Conservation (phyloP, 768 basidiomycete species). For the Thelephora aurantiotincta region DNA sequence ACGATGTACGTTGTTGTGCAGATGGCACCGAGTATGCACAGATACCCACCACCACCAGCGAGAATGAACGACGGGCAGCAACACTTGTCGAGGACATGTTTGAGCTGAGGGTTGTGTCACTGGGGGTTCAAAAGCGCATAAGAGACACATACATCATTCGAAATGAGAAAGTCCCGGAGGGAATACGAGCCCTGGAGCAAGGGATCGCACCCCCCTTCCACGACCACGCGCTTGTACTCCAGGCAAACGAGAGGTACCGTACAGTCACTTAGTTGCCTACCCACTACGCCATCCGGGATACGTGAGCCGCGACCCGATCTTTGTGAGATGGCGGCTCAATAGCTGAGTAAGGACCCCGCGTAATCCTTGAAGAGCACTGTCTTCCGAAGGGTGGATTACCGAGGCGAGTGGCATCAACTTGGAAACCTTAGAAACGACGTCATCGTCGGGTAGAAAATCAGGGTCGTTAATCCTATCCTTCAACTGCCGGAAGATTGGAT, state of each 20-base stretch:
- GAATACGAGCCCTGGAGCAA: neutral
- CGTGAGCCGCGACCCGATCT: no score
- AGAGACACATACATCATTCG: neutral
- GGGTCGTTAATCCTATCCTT: neutral
- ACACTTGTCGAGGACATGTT: conserved; percentile 5
- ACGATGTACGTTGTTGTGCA: conserved; percentile 15
- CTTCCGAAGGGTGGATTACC: no score
- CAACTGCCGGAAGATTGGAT: conserved; percentile 2
- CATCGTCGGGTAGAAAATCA: neutral
- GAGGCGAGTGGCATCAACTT: neutral
- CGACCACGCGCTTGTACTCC: neutral
- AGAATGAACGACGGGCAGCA: conserved; percentile 20
- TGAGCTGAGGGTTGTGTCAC: conserved; percentile 5
- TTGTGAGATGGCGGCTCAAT: no score
- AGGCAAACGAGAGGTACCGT: no score
- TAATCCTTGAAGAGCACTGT: no score
- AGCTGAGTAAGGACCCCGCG: no score
- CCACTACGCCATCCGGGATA: no score
- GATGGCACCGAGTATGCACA: conserved; percentile 20
- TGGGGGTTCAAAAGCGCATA: no score
- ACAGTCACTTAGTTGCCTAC: no score
- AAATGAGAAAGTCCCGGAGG: neutral
- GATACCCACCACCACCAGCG: conserved; percentile 15
- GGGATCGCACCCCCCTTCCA: conserved; percentile 2
- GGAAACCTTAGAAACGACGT: neutral